phyloP scores from a whole-genome alignment of 441 rosid species.

The Codiaeum variegatum region DNA sequence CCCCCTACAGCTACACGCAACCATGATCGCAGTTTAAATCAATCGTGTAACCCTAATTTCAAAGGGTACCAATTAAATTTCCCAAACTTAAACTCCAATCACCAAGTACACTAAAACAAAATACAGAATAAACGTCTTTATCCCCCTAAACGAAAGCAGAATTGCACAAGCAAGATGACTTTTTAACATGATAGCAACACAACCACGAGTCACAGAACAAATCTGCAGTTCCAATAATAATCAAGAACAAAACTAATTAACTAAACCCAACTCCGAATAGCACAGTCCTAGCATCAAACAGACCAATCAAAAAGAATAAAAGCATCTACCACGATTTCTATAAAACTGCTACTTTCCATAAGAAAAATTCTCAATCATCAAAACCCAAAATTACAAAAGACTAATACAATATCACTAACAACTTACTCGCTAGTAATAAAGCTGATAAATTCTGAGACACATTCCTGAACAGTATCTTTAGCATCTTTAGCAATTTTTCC shows the following conservation, averaged over 20 bases:
- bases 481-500: constrained; percentile 59
- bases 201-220: not conserved
- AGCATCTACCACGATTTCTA: not conserved
- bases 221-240: not conserved
- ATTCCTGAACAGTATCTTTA: constrained; percentile 53
- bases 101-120: constrained; percentile 1
- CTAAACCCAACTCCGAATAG: not conserved
- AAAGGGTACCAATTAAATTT: not conserved
- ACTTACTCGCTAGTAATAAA: constrained; percentile 56
- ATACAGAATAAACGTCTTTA: not conserved
- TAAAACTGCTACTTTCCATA: not conserved
- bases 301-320: not conserved
- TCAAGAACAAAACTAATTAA: not conserved
- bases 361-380: not conserved
- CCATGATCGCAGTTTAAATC: no score
- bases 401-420: not conserved
- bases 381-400: not conserved
- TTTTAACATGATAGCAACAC: not conserved
- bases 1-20: no score
- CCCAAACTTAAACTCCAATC: not conserved
- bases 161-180: not conserved
- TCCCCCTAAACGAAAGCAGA: not conserved
- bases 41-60: constrained; percentile 12
- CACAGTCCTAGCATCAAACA: not conserved
- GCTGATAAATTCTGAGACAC: constrained; percentile 55